Percentiles rank a stretch among this genome's conserved stretches.
These are phyloP conservation scores for Colletotrichum shisoi DNA, from an alignment of 2,329 filamentous ascomycete genomes.

Conservation along the genomic window DNA sequence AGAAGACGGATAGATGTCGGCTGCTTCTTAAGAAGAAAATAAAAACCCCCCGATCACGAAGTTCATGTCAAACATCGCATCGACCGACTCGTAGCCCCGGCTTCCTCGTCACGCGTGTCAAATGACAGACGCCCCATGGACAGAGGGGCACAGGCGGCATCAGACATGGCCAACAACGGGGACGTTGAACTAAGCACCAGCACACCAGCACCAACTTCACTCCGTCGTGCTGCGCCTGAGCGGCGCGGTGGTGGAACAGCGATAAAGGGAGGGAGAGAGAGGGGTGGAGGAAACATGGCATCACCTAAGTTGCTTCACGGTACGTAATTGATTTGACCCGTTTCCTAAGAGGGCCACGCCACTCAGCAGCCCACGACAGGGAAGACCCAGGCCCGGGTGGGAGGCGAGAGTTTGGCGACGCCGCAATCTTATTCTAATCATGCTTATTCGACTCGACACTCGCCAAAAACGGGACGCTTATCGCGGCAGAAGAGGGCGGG, in stretches of 20 bases:
- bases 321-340: slow-evolving; percentile 25
- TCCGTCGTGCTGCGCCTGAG: not conserved
- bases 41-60: too few relatives aligned
- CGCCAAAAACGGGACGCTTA: slow-evolving; percentile 20
- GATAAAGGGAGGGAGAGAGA: not conserved
- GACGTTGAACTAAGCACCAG: slow-evolving; percentile 10
- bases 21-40: too few relatives aligned
- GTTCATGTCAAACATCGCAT: too few relatives aligned
- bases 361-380: slow-evolving; percentile 11
- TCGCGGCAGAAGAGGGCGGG: slow-evolving; percentile 12
- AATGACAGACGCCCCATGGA: not conserved
- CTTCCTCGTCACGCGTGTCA: not conserved
- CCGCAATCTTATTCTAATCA: slow-evolving; percentile 35
- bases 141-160: not conserved
- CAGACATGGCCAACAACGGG: not conserved
- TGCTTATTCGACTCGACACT: slow-evolving; percentile 27
- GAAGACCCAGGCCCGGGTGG: slow-evolving; percentile 10
- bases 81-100: not conserved
- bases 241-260: not conserved
- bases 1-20: not conserved
- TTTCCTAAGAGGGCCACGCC: slow-evolving; percentile 6
- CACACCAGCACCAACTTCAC: not conserved
- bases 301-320: slow-evolving; percentile 1
- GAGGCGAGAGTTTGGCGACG: slow-evolving; percentile 9
- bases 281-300: not conserved